Base-by-base conservation (phyloP, 805 yeast genomes). In the Candida coleopterorum region DNA sequence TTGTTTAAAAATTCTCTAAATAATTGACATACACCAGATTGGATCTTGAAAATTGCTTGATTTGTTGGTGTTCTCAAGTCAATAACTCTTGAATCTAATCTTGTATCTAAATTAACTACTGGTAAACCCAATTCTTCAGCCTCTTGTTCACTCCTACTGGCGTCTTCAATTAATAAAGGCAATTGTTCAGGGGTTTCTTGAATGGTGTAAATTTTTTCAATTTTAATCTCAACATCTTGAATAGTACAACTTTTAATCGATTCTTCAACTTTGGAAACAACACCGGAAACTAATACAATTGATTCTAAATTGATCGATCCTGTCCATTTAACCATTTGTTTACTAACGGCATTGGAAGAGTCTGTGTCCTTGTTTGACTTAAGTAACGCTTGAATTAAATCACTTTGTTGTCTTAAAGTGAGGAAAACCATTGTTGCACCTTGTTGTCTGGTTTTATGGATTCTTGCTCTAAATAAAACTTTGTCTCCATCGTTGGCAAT, bases 321-420 rank as follows among this genome's bases (percentile, higher is more conserved):
- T 18, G 88, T 83, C 96, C 96, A 93, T 68, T 93, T 93, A 48
- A 89, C 95, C 90, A 93, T 85, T 60, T 84, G 96, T 67, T 93
- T 93, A 35, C 96, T 85, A 32, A 93, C 73, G 28, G 62, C 53
- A 15, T 46, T 46, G 21, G 47, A 49, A 45, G 47, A 50, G 45
- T 56, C 60, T 31, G 81, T 66, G 44, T 79, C 79, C 52, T 77
- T 77, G 53, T 83, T 79, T 43, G 84, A 82, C 56, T 81, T 86
- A 45, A 89, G 70, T 44, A 93, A 72, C 41, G 84, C 95, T 72
- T 90, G 97, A 52, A 89, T 77, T 53, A 82, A 65, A 42, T 77
- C 75, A 38, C 76, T 71, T 67, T 87, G 96, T 70, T 93, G 98
- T 70, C 99, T 84, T 52, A 93, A 79, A 18, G 95, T 79, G 52